Evolutionary conservation across 2,329 filamentous ascomycete species (phyloP).

Genomic region (Fusarium annulatum): DNA sequence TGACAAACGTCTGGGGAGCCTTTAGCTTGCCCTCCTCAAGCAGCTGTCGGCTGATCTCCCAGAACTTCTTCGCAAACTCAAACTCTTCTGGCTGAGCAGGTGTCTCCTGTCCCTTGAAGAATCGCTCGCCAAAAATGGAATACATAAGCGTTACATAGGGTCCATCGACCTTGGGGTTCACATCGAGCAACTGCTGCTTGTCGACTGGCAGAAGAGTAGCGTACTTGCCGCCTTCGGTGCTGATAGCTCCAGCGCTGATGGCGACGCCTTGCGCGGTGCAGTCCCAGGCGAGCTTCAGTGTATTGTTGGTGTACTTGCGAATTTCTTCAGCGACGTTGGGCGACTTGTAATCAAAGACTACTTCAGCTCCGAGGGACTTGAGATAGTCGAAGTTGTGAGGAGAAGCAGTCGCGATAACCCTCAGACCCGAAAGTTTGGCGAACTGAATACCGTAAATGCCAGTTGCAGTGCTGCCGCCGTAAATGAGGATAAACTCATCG

Average conservation of each 20-base stretch:
- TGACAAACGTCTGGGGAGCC: background rate
- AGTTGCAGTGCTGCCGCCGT: slow-evolving; percentile 64
- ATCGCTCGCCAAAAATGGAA: slow-evolving; percentile 18
- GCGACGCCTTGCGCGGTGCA: slow-evolving; percentile 6
- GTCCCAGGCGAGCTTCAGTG: slow-evolving; percentile 44
- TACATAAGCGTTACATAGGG: slow-evolving; percentile 16
- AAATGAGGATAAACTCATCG: slow-evolving; percentile 54
- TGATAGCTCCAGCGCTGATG: slow-evolving; percentile 6
- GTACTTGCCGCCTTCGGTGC: slow-evolving; percentile 13
- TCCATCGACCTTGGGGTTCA: slow-evolving; percentile 15
- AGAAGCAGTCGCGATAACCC: slow-evolving; percentile 52
- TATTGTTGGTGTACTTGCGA: slow-evolving; percentile 36
- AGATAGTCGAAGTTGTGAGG: slow-evolving; percentile 50
- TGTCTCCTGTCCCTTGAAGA: background rate
- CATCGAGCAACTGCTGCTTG: background rate
- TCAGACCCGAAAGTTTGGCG: slow-evolving; percentile 52
- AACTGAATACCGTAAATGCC: slow-evolving; percentile 62
- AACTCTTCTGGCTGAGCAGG: slow-evolving; percentile 9
- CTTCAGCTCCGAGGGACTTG: slow-evolving; percentile 55
- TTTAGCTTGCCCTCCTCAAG: background rate
- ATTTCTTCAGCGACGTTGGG: slow-evolving; percentile 42
- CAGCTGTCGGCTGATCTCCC: slow-evolving; percentile 5
- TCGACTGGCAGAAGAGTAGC: background rate
- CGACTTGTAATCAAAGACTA: slow-evolving; percentile 57
- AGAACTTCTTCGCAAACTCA: slow-evolving; percentile 13